A percentile compares a stretch with the other conserved stretches of the same genome.
These are phyloP conservation scores for Lecanicillium sp. DNA, from an alignment of 2,329 filamentous ascomycete species.

Conservation along the genomic window DNA sequence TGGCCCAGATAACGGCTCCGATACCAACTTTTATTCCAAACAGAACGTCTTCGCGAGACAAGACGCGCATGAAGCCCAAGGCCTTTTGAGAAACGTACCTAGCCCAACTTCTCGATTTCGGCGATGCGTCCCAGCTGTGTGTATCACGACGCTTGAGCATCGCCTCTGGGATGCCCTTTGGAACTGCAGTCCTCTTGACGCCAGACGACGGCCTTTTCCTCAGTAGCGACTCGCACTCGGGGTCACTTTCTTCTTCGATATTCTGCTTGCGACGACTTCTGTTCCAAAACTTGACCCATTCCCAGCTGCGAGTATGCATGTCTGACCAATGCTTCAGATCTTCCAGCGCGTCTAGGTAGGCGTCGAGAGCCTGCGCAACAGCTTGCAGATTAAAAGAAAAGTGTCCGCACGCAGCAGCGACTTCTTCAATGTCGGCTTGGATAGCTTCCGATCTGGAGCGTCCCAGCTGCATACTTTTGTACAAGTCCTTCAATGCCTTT, in stretches of 20 bases:
- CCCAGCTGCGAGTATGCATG: slow-evolving; percentile 59
- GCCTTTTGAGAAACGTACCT: slow-evolving; percentile 36
- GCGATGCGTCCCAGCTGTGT: slow-evolving; percentile 47
- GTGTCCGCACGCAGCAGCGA: slow-evolving; percentile 94
- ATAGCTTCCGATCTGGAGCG: slow-evolving; percentile 62
- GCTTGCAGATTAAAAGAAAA: slow-evolving; percentile 89
- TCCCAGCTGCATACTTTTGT: slow-evolving; percentile 67
- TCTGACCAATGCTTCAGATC: slow-evolving; percentile 69
- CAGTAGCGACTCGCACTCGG: slow-evolving; percentile 34
- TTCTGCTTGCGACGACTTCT: slow-evolving; percentile 10
- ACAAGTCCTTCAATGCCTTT: slow-evolving; percentile 70
- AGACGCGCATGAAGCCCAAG: slow-evolving; percentile 36
- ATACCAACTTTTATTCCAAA: slow-evolving; percentile 92
- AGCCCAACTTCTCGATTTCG: slow-evolving; percentile 34
- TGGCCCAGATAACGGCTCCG: slow-evolving; percentile 80
- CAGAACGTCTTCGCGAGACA: slow-evolving; percentile 48
- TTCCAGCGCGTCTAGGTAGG: slow-evolving; percentile 75
- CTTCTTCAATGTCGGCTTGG: slow-evolving; percentile 92
- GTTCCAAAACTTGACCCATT: slow-evolving; percentile 78
- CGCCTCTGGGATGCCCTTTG: slow-evolving; percentile 45
- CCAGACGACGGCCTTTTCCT: slow-evolving; percentile 31
- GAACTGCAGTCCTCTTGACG: slow-evolving; percentile 45
- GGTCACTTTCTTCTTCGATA: slow-evolving; percentile 22
- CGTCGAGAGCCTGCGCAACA: slow-evolving; percentile 82
- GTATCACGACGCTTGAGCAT: slow-evolving; percentile 45